Percentiles rank a stretch among this genome's conserved stretches.
phyloP scores from a whole-genome alignment of 2,329 filamentous ascomycete species.

The Dryadomyces quercivorus region DNA sequence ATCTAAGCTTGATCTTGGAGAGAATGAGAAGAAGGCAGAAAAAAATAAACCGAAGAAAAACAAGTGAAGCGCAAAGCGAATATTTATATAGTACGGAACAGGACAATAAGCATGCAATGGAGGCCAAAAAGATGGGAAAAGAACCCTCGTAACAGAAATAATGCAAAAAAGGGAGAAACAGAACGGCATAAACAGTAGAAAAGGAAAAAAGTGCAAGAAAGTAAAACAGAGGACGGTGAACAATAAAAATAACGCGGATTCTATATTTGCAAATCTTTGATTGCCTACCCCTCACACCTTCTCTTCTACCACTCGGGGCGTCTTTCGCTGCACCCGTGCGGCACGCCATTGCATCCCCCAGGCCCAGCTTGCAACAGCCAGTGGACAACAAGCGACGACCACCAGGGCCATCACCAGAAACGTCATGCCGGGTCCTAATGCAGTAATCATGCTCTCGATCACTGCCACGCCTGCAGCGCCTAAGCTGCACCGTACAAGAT shows the following conservation, averaged over 20 bases:
- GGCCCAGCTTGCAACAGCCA: background rate
- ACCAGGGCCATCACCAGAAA: background rate
- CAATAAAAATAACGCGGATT: background rate
- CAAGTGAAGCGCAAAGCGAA: background rate
- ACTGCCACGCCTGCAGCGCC: background rate
- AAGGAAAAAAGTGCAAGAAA: background rate
- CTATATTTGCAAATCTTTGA: background rate
- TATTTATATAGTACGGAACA: background rate
- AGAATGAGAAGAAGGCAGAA: background rate
- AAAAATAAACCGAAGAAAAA: background rate
- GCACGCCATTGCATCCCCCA: slow-evolving; percentile 2
- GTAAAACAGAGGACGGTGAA: background rate
- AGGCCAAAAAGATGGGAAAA: background rate
- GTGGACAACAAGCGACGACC: background rate
- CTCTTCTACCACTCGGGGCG: background rate
- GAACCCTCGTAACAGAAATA: background rate
- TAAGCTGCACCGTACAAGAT: background rate
- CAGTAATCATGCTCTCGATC: background rate
- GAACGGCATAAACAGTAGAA: background rate
- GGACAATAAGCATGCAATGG: background rate
- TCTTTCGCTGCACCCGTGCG: background rate
- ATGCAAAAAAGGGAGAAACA: background rate
- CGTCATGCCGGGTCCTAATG: background rate
- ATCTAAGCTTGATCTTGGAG: background rate
- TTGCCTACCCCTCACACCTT: background rate